Conservation (phyloP, 176 grass and related monocot genomes). For the Chloris gayana region DNA sequence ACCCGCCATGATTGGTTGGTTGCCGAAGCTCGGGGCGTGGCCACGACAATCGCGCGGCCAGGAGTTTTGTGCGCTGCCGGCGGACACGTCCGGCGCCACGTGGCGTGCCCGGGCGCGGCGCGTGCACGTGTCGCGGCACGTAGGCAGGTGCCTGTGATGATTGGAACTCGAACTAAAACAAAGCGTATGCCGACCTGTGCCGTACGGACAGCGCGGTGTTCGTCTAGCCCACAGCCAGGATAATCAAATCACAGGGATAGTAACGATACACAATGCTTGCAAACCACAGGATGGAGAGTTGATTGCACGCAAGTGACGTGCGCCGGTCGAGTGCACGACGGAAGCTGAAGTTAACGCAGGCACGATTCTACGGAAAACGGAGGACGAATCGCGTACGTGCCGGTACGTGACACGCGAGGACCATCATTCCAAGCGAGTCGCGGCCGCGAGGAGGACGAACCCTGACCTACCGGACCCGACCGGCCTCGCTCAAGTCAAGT, state of each 20-base stretch:
- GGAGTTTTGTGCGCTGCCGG: slow-evolving; percentile 28
- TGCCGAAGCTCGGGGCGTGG: too few relatives aligned
- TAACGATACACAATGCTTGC: neutral
- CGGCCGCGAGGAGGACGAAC: neutral
- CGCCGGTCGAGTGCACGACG: neutral
- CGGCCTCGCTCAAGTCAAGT: neutral
- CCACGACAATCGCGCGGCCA: too few relatives aligned
- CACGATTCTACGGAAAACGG: neutral
- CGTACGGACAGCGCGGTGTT: neutral
- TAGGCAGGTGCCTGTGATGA: neutral
- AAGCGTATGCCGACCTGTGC: neutral
- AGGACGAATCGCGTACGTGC: too few relatives aligned
- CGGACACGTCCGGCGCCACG: slow-evolving; percentile 37
- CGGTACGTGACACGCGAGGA: too few relatives aligned
- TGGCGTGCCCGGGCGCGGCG: neutral
- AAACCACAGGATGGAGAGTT: neutral
- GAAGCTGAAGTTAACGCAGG: neutral
- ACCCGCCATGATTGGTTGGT: neutral
- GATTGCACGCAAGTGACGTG: neutral
- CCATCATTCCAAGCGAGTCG: too few relatives aligned
- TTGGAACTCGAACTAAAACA: neutral
- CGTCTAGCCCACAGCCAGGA: neutral
- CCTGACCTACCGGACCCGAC: neutral
- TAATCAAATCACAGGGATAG: neutral
- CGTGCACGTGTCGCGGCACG: slow-evolving; percentile 28